These are phyloP conservation scores for Saccharum hybrid DNA, from an alignment of 202 grass and related monocot species.

Conservation along the genomic window DNA sequence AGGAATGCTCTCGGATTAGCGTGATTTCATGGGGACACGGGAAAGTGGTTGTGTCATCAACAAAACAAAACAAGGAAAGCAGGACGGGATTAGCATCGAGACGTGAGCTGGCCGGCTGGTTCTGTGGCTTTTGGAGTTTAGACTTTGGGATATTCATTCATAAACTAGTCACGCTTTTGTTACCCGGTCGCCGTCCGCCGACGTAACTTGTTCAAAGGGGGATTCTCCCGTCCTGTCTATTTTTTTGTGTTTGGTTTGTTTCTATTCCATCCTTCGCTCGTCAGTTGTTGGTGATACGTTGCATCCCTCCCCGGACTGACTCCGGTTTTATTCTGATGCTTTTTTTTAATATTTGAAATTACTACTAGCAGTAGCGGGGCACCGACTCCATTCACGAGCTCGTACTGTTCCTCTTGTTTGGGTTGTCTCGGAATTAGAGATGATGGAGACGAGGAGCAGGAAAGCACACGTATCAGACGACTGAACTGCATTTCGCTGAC, in stretches of 20 bases:
- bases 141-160: not conserved
- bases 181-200: not conserved
- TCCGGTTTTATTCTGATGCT: not conserved
- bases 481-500: too few species aligned
- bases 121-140: not conserved
- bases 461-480: not conserved
- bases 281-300: not conserved
- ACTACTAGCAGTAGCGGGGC: not conserved
- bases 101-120: not conserved
- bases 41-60: not conserved
- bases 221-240: not conserved
- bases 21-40: constrained; percentile 2
- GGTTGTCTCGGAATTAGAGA: not conserved
- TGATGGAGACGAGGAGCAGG: not conserved
- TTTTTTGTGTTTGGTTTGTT: not conserved
- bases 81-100: not conserved
- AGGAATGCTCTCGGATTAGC: not conserved
- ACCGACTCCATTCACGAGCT: not conserved
- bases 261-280: not conserved
- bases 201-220: not conserved
- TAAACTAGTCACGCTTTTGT: not conserved
- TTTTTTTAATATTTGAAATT: not conserved
- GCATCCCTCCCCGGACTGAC: not conserved
- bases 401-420: not conserved
- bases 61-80: not conserved